These are phyloP conservation scores for Verticillium isaacii DNA, from an alignment of 2,329 filamentous ascomycete species.

Conservation along the genomic window DNA sequence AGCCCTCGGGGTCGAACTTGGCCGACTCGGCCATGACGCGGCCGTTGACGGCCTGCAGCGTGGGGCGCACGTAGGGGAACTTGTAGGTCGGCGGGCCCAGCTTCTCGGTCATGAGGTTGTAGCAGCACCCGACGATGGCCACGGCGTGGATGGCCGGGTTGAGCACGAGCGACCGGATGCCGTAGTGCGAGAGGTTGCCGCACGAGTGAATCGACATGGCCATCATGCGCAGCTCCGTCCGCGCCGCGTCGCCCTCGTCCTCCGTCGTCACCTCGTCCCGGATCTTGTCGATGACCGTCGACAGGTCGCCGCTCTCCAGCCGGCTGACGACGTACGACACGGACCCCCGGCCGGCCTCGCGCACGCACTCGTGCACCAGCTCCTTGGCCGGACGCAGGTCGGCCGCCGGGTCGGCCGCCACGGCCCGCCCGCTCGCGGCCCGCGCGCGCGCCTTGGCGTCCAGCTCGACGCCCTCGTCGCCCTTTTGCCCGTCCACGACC, in stretches of 20 bases:
- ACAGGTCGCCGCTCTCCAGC: conserved; percentile 68
- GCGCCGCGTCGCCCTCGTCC: conserved; percentile 16
- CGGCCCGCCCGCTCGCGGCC: conserved; percentile 25
- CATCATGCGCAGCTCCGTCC: conserved; percentile 57
- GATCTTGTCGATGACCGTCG: conserved; percentile 60
- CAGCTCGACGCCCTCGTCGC: conserved; percentile 32
- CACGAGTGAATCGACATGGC: conserved; percentile 95
- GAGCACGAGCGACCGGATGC: conserved; percentile 76
- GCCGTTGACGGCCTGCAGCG: conserved; percentile 60
- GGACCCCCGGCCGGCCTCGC: conserved; percentile 58
- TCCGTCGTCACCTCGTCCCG: conserved; percentile 30
- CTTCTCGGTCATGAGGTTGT: conserved; percentile 90
- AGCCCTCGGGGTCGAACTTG: conserved; percentile 82
- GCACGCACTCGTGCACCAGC: conserved; percentile 46
- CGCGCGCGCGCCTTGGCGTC: conserved; percentile 28
- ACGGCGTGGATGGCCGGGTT: conserved; percentile 85
- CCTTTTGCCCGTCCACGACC: conserved; percentile 37
- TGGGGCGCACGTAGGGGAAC: conserved; percentile 69
- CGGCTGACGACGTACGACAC: conserved; percentile 75
- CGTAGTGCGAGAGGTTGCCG: conserved; percentile 94
- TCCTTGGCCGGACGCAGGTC: conserved; percentile 44
- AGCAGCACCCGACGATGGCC: conserved; percentile 96
- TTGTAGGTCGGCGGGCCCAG: conserved; percentile 86
- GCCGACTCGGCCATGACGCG: conserved; percentile 64
- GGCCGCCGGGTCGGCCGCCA: conserved; percentile 26